Conservation (phyloP, 1,284 basidiomycete genomes). For the Trametes versicolor region DNA sequence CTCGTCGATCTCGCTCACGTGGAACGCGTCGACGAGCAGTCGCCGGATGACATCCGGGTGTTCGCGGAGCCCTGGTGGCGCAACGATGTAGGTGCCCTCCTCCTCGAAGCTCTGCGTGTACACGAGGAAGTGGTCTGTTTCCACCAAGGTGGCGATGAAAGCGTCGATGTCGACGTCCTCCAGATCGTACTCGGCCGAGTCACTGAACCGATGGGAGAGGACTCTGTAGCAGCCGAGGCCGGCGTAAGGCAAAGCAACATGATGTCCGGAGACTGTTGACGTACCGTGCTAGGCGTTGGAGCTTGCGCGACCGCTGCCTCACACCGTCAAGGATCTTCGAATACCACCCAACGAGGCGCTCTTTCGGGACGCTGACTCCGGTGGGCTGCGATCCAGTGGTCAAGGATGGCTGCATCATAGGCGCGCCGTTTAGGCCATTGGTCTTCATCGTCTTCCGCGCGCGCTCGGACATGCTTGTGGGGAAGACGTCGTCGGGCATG, state of each 20-base stretch:
- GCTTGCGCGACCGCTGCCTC: conserved; percentile 90
- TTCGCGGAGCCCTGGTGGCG: conserved; percentile 84
- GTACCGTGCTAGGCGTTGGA: conserved; percentile 92
- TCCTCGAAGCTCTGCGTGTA: conserved; percentile 92
- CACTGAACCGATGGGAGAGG: conserved; percentile 89
- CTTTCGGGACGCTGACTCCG: conserved; percentile 70
- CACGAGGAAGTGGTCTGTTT: conserved; percentile 94
- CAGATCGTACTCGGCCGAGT: conserved; percentile 94
- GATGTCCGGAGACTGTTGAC: conserved; percentile 24
- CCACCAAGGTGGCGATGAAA: conserved; percentile 85
- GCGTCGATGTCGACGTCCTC: conserved; percentile 83
- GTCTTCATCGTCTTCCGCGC: conserved; percentile 31
- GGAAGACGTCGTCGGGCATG: conserved; percentile 34
- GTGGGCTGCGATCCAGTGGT: conserved; percentile 34
- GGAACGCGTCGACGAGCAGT: conserved; percentile 88
- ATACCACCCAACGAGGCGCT: conserved; percentile 91
- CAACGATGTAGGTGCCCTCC: conserved; percentile 95
- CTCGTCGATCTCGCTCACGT: conserved; percentile 70
- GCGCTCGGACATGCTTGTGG: conserved; percentile 26
- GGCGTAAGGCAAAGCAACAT: background rate
- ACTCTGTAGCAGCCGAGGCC: conserved; percentile 55
- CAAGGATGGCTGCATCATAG: conserved; percentile 38
- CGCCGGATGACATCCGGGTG: conserved; percentile 85
- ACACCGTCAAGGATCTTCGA: conserved; percentile 95
- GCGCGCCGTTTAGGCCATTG: conserved; percentile 24